Percentiles rank a stretch among this genome's conserved stretches.
These are phyloP conservation scores for Triadica sebifera DNA, from an alignment of 345 rosid species.

Conservation along the genomic window DNA sequence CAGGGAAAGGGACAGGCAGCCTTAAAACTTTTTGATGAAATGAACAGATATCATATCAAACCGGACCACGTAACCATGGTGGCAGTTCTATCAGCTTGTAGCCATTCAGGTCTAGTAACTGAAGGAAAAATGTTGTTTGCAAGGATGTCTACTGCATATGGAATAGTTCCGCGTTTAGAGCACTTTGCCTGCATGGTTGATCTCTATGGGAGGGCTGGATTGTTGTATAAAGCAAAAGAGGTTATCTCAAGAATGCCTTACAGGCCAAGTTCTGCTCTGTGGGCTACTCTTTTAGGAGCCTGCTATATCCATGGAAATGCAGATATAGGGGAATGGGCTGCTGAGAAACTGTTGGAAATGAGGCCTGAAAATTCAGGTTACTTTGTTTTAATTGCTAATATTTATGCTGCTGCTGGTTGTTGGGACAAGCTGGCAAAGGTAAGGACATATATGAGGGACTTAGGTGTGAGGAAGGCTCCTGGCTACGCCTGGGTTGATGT, in stretches of 20 bases:
- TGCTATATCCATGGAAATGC: conserved; percentile 58
- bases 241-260: conserved; percentile 51
- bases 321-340: conserved; percentile 75
- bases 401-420: conserved; percentile 65
- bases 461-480: conserved; percentile 66
- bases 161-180: conserved; percentile 51
- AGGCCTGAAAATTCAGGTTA: conserved; percentile 64
- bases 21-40: conserved; percentile 53
- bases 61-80: conserved; percentile 81
- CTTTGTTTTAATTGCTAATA: conserved; percentile 70
- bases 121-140: conserved; percentile 57
- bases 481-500: conserved; percentile 70
- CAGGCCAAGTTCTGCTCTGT: conserved; percentile 51
- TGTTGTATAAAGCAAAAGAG: conserved; percentile 49
- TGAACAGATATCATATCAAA: conserved; percentile 44
- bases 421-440: conserved; percentile 65
- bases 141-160: conserved; percentile 43
- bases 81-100: conserved; percentile 78
- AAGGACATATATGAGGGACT: conserved; percentile 66
- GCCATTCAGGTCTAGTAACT: conserved; percentile 65
- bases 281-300: conserved; percentile 74
- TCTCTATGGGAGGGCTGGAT: conserved; percentile 78
- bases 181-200: conserved; percentile 76
- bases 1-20: conserved; percentile 63
- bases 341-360: conserved; percentile 57